These are phyloP conservation scores for Cytospora schulzeri DNA, from an alignment of 2,329 filamentous ascomycete species.

Conservation along the genomic window DNA sequence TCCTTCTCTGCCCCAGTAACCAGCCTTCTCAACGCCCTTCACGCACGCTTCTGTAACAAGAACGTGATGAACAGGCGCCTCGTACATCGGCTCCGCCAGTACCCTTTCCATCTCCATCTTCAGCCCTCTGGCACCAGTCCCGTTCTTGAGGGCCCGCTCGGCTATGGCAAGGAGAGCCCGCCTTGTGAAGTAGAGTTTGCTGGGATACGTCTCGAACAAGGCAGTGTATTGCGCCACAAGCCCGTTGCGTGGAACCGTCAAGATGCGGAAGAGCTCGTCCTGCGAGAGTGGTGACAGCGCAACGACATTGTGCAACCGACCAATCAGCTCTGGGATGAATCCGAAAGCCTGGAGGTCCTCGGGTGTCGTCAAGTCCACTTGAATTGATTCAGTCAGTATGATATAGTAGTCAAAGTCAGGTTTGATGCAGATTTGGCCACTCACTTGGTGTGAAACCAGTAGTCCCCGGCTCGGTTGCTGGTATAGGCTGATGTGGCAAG, in stretches of 20 bases:
- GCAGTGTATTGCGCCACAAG: conserved; percentile 86
- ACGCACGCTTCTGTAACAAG: conserved; percentile 73
- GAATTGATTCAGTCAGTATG: conserved; percentile 4
- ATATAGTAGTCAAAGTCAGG: background rate
- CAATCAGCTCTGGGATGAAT: conserved; percentile 93
- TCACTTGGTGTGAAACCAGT: conserved; percentile 49
- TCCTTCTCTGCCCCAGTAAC: conserved; percentile 71
- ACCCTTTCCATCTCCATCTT: conserved; percentile 82
- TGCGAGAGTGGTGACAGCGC: conserved; percentile 76
- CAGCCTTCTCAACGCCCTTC: conserved; percentile 59
- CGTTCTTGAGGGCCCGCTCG: conserved; percentile 58
- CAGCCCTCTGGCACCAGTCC: conserved; percentile 77
- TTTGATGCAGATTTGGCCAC: background rate
- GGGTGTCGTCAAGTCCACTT: conserved; percentile 72
- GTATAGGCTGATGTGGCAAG: conserved; percentile 55
- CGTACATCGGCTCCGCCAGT: conserved; percentile 78
- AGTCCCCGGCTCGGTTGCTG: conserved; percentile 34
- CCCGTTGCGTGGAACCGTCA: conserved; percentile 90
- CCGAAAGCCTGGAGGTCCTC: conserved; percentile 81
- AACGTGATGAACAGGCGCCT: conserved; percentile 75
- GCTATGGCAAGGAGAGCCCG: conserved; percentile 82
- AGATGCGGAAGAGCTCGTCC: conserved; percentile 74
- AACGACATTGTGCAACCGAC: conserved; percentile 88
- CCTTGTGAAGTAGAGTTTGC: conserved; percentile 80
- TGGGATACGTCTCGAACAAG: conserved; percentile 79